phyloP scores from a whole-genome alignment of 306 rosid genomes.

The Arachis hypogaea region DNA sequence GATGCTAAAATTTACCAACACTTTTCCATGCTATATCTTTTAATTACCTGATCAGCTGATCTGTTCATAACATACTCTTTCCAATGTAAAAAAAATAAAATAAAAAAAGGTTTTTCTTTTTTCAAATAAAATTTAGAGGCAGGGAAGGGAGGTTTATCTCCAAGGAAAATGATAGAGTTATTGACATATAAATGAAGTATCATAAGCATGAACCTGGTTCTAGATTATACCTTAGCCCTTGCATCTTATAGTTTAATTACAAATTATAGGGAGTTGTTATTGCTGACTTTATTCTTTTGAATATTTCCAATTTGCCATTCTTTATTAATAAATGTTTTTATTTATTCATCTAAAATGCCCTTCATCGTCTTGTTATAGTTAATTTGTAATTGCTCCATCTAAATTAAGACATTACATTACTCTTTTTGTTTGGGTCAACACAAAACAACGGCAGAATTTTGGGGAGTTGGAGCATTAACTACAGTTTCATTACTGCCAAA shows the following conservation, averaged over 20 bases:
- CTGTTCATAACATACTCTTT: neutral
- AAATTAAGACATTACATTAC: neutral
- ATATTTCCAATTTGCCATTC: too few relatives aligned
- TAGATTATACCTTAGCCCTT: neutral
- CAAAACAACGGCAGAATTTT: neutral
- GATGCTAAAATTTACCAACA: neutral
- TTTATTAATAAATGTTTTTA: too few relatives aligned
- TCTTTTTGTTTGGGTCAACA: neutral
- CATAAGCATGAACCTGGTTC: neutral
- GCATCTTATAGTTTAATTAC: neutral
- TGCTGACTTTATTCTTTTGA: too few relatives aligned
- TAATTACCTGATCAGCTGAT: neutral
- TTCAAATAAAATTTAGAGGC: neutral
- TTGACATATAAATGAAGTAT: neutral
- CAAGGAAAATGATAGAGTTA: neutral
- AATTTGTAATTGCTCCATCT: neutral
- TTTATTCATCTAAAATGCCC: too few relatives aligned
- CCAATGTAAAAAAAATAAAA: neutral
- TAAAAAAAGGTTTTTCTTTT: too few relatives aligned
- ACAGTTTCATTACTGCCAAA: neutral
- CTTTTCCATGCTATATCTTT: neutral
- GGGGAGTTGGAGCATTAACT: neutral
- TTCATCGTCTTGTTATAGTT: too few relatives aligned
- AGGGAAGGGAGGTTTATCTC: neutral
- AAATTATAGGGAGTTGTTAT: neutral